Evolutionary conservation across 2,329 filamentous ascomycete species (phyloP).

Genomic region (Monosporascus sp.): DNA sequence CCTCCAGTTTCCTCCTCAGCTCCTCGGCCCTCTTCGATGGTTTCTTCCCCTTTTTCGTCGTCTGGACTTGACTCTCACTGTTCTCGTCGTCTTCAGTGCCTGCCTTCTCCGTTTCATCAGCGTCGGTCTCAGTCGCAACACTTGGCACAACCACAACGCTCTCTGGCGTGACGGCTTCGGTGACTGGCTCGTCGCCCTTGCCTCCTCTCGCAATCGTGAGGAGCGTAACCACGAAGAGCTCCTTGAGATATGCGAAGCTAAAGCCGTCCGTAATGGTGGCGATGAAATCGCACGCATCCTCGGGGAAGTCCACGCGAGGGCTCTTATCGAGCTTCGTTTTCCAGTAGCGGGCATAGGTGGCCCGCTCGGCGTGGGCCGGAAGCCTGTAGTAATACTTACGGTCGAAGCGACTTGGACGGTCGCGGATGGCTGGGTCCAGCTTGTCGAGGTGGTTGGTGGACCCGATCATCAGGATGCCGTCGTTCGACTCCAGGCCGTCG

Average conservation of each 20-base stretch:
- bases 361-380: constrained; percentile 37
- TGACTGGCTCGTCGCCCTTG: background rate
- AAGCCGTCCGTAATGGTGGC: background rate
- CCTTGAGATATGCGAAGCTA: constrained; percentile 1
- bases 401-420: constrained; percentile 49
- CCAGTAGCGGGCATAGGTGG: constrained; percentile 47
- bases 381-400: constrained; percentile 49
- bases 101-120: background rate
- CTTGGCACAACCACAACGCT: background rate
- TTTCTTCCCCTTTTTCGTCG: background rate
- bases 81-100: background rate
- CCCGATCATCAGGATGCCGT: constrained; percentile 52
- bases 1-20: background rate
- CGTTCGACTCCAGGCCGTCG: constrained; percentile 53
- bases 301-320: background rate
- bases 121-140: background rate
- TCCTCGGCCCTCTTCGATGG: background rate
- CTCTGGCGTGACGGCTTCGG: background rate
- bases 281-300: background rate
- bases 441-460: constrained; percentile 39
- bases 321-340: constrained; percentile 23
- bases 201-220: background rate
- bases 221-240: background rate
- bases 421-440: constrained; percentile 49
- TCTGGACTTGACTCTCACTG: background rate